Conservation (phyloP, 2,329 filamentous ascomycete species). For the Talaromyces marneffei region DNA sequence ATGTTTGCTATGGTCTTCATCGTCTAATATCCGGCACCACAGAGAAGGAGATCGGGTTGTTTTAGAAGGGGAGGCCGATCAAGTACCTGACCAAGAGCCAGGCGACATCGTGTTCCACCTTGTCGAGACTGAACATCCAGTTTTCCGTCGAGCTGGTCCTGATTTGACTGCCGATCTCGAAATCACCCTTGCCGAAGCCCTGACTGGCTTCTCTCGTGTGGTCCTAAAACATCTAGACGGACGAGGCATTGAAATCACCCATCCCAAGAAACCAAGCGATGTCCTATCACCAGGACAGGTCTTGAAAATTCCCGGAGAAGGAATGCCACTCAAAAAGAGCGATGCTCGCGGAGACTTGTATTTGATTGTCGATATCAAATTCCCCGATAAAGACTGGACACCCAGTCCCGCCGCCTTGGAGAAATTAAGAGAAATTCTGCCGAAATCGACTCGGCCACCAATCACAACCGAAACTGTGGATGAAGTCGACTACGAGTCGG, state of each 20-base stretch:
- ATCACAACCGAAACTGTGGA: conserved; percentile 72
- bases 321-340: conserved; percentile 87
- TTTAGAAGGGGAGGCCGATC: conserved; percentile 88
- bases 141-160: conserved; percentile 74
- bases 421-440: conserved; percentile 68
- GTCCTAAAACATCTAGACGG: conserved; percentile 91
- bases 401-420: conserved; percentile 64
- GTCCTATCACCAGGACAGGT: conserved; percentile 77
- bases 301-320: conserved; percentile 79
- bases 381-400: conserved; percentile 83
- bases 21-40: conserved; percentile 14
- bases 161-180: conserved; percentile 79
- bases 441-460: conserved; percentile 49
- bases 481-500: conserved; percentile 79
- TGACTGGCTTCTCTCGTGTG: conserved; percentile 83
- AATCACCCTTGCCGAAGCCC: conserved; percentile 73
- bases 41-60: conserved; percentile 80
- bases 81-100: conserved; percentile 78
- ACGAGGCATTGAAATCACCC: conserved; percentile 74
- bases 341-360: conserved; percentile 83
- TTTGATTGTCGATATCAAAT: conserved; percentile 76
- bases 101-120: conserved; percentile 91
- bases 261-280: conserved; percentile 70
- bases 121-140: conserved; percentile 71
- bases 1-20: neutral